Evolutionary conservation across 352 stramenopile species (phyloP).

Genomic region (Phytophthora tubulina): DNA sequence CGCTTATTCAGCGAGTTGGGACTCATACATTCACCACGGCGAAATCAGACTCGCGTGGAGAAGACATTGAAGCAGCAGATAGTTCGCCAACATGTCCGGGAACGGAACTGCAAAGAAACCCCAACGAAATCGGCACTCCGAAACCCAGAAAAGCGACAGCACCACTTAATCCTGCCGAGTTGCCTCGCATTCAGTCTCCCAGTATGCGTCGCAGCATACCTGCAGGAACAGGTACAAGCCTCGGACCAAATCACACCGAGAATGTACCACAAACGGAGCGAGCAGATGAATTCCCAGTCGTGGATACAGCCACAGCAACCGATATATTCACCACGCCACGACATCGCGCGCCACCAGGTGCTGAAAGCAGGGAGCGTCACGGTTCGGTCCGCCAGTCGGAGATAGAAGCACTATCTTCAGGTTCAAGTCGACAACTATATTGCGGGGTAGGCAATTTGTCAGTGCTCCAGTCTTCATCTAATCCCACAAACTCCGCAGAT

Average conservation of each 20-base stretch:
- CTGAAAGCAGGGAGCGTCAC: too few relatives aligned
- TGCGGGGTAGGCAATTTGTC: background rate
- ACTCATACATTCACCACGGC: conserved; percentile 7
- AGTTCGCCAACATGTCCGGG: conserved; percentile 9
- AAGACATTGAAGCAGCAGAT: conserved; percentile 10
- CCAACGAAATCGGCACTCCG: background rate
- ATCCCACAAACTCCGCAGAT: too few relatives aligned
- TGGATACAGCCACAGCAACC: too few relatives aligned
- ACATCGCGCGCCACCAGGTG: too few relatives aligned
- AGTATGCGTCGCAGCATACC: too few relatives aligned
- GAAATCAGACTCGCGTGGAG: conserved; percentile 5
- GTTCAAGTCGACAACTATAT: background rate
- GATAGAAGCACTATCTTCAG: too few relatives aligned
- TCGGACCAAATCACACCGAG: too few relatives aligned
- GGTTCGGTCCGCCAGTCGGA: too few relatives aligned
- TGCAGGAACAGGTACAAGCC: too few relatives aligned
- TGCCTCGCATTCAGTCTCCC: background rate
- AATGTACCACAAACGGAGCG: too few relatives aligned
- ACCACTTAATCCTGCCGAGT: background rate
- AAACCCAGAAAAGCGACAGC: background rate
- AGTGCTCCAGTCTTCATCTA: background rate
- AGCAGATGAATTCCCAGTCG: too few relatives aligned
- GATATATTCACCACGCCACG: too few relatives aligned
- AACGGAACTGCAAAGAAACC: background rate
- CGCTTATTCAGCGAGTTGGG: conserved; percentile 11